Evolutionary conservation across 2,329 filamentous ascomycete species (phyloP).

Genomic region (Drechslera avenae): DNA sequence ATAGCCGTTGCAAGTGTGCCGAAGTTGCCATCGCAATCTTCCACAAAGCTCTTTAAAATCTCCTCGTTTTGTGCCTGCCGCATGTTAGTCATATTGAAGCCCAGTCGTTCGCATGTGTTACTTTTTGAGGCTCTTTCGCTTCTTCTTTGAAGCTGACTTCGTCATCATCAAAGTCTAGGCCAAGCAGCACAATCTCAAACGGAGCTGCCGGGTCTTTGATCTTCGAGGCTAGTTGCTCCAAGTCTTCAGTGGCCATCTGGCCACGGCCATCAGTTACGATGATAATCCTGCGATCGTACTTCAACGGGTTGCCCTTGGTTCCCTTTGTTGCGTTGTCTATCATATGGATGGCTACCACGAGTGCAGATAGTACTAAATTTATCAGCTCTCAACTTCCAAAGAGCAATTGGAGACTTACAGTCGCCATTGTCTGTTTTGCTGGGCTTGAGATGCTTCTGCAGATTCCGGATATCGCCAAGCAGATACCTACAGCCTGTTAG

Average conservation of each 20-base stretch:
- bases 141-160: slow-evolving; percentile 94
- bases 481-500: slow-evolving; percentile 52
- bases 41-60: slow-evolving; percentile 67
- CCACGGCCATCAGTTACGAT: slow-evolving; percentile 83
- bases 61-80: slow-evolving; percentile 71
- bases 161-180: slow-evolving; percentile 89
- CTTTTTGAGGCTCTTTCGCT: slow-evolving; percentile 75
- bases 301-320: slow-evolving; percentile 58
- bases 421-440: slow-evolving; percentile 75
- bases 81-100: slow-evolving; percentile 17
- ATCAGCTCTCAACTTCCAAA: slow-evolving; percentile 17
- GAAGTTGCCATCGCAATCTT: slow-evolving; percentile 71
- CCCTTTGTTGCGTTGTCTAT: slow-evolving; percentile 83
- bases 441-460: slow-evolving; percentile 68
- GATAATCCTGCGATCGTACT: slow-evolving; percentile 62
- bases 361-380: slow-evolving; percentile 70
- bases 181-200: slow-evolving; percentile 80
- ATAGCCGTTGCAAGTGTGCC: slow-evolving; percentile 89
- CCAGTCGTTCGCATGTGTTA: slow-evolving; percentile 33
- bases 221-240: slow-evolving; percentile 72
- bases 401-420: slow-evolving; percentile 51
- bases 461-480: slow-evolving; percentile 70
- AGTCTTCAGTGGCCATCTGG: slow-evolving; percentile 71
- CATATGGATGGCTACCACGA: slow-evolving; percentile 86
- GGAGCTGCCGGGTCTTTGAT: slow-evolving; percentile 68